Evolutionary conservation across 2,329 filamentous ascomycete species (phyloP), one percentile per base, ranked within the genome.

Genomic region (Xylariaceae sp.): DNA sequence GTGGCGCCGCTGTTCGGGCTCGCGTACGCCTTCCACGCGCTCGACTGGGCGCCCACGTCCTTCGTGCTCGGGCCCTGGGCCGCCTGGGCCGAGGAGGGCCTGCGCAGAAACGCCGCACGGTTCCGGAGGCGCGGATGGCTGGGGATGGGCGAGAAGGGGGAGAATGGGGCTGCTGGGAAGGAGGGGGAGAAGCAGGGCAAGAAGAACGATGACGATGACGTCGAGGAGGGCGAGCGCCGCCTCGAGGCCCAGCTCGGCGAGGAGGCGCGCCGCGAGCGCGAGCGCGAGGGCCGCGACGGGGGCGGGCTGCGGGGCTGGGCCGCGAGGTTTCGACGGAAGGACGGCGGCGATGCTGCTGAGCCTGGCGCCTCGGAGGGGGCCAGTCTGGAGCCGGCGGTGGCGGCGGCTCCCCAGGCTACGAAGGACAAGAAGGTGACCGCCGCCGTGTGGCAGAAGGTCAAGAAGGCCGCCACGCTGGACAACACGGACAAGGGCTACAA

Each of bases 71-170:
- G 60, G 14, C 63, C 70, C 37, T 72, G 70, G 53, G 70, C 68
- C 16, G 53, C 48, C 5, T 68, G 69, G 45, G 65, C 75, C 3
- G 63, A 72, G 27, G 68, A 77, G 9, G 84, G 84, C 1, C 70
- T 83, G n/a, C 70, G 72, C 46, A 76, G 73, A 44, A 93, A 92
- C 52, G 84, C 85, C 37, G 67, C 70, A 33, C 96, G 86, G 55
- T 81, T 94, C 52, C 66, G 70, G 36, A 70, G 72, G 50, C 94
- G 88, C 55, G 80, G 83, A 0, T 95, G 86, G 88, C 82, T 94
- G 44, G 75, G 77, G 0, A 74, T 80, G 39, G 66, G 63, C 21
- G 43, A 45, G 10, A 52, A 59, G 32, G 55, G 59, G 15, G 18
- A 29, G 13, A 13, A 17, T 15, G 25, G 25, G 17, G n/a, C n/a